phyloP scores from a whole-genome alignment of 139 green algal genomes.

The Chloropicon primus region DNA sequence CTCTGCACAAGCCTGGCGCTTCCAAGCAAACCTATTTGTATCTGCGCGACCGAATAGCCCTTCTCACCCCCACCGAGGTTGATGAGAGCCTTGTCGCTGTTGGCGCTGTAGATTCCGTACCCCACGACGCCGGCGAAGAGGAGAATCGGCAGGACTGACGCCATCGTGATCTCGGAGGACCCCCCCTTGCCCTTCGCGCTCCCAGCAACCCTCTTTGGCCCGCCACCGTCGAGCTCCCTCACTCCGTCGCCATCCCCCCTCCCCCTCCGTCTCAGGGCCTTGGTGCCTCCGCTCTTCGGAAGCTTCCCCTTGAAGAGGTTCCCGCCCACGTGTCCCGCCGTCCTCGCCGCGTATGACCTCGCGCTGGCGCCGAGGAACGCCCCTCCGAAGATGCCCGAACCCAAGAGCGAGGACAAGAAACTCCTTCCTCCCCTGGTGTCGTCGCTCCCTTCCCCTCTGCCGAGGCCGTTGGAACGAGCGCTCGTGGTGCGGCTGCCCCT shows the following conservation, averaged over 20 bases:
- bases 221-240: background rate
- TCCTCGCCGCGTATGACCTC: background rate
- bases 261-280: no score
- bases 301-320: background rate
- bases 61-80: background rate
- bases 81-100: background rate
- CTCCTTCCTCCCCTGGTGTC: no score
- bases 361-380: background rate
- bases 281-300: no score
- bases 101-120: background rate
- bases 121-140: background rate
- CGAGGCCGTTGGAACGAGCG: no score
- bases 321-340: background rate
- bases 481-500: no score
- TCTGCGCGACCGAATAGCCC: constrained; percentile 25
- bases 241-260: no score
- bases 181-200: background rate
- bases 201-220: background rate
- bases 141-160: background rate
- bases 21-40: constrained; percentile 83
- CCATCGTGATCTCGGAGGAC: background rate
- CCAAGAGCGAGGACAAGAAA: background rate
- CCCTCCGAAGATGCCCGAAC: background rate
- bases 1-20: constrained; percentile 62
- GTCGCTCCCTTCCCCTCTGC: no score